Percentiles rank a stretch among this genome's conserved stretches.
These are phyloP conservation scores for Marasmius fiardii DNA, from an alignment of 1,284 basidiomycete genomes.

Conservation along the genomic window DNA sequence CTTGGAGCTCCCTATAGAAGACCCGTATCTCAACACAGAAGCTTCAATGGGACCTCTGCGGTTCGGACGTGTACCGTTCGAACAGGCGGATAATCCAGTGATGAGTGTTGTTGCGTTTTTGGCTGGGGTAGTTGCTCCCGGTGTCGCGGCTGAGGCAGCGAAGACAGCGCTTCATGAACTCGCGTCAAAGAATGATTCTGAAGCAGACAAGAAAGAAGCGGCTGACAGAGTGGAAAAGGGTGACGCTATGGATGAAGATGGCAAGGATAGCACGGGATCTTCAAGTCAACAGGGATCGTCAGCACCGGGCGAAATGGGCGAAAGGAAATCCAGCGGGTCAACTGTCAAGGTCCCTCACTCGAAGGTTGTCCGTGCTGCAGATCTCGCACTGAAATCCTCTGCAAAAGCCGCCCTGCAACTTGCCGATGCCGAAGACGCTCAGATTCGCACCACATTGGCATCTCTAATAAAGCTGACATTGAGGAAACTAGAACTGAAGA, in stretches of 20 bases:
- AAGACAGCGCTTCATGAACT: conserved; percentile 86
- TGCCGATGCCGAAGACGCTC: conserved; percentile 81
- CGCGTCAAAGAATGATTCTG: conserved; percentile 51
- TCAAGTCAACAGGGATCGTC: conserved; percentile 20
- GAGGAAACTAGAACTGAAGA: conserved; percentile 92
- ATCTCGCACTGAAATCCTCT: conserved; percentile 85
- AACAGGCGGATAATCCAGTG: conserved; percentile 95
- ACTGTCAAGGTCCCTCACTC: conserved; percentile 57
- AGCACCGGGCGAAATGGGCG: conserved; percentile 35
- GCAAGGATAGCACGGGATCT: conserved; percentile 2
- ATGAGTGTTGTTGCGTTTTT: conserved; percentile 99
- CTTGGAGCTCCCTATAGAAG: conserved; percentile 95
- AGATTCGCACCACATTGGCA: conserved; percentile 80
- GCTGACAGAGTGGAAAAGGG: conserved; percentile 31
- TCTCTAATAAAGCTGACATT: conserved; percentile 90
- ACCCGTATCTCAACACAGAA: conserved; percentile 78
- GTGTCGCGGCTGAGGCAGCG: conserved; percentile 91
- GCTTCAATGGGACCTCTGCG: conserved; percentile 78
- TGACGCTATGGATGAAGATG: conserved; percentile 14
- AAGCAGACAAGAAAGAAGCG: conserved; percentile 30
- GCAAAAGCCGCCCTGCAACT: conserved; percentile 83
- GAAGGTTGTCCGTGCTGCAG: conserved; percentile 76
- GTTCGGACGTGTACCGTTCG: conserved; percentile 84
- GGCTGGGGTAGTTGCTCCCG: conserved; percentile 88
- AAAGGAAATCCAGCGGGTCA: conserved; percentile 19